These are phyloP conservation scores for Spathaspora girioi DNA, from an alignment of 805 yeast species.

Conservation along the genomic window DNA sequence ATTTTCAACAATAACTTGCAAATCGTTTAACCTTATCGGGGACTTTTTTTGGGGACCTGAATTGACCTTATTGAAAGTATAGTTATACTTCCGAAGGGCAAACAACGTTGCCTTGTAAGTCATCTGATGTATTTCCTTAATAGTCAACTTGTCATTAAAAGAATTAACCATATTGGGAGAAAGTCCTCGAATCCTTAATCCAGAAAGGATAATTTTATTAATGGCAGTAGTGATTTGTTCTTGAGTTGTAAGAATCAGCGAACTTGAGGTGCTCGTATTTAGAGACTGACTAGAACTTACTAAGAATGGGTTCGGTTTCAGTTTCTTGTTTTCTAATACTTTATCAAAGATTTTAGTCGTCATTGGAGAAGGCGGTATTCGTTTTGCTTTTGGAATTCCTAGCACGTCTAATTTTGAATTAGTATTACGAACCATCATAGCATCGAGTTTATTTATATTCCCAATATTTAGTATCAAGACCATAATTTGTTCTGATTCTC, in stretches of 20 bases:
- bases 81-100: constrained; percentile 34
- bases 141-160: constrained; percentile 30
- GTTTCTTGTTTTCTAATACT: constrained; percentile 26
- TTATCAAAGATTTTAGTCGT: constrained; percentile 26
- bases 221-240: constrained; percentile 33
- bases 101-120: constrained; percentile 35
- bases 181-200: constrained; percentile 39
- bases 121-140: constrained; percentile 40
- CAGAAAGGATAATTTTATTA: constrained; percentile 34
- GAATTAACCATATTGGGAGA: constrained; percentile 17
- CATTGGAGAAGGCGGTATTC: not conserved
- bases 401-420: not conserved
- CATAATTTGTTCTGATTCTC: not conserved
- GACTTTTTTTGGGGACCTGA: constrained; percentile 3
- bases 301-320: constrained; percentile 13
- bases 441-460: not conserved
- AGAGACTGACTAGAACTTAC: constrained; percentile 3
- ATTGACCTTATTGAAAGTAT: constrained; percentile 17
- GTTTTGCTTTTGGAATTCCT: not conserved
- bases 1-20: constrained; percentile 39
- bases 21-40: constrained; percentile 22
- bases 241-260: constrained; percentile 16
- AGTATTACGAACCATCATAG: not conserved
- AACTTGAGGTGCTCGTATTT: constrained; percentile 9
- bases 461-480: constrained; percentile 5